A percentile compares a stretch with the other conserved stretches of the same genome.
Conservation (phyloP, 371 early-diverging fungal species). For the Mucor plumbeus region DNA sequence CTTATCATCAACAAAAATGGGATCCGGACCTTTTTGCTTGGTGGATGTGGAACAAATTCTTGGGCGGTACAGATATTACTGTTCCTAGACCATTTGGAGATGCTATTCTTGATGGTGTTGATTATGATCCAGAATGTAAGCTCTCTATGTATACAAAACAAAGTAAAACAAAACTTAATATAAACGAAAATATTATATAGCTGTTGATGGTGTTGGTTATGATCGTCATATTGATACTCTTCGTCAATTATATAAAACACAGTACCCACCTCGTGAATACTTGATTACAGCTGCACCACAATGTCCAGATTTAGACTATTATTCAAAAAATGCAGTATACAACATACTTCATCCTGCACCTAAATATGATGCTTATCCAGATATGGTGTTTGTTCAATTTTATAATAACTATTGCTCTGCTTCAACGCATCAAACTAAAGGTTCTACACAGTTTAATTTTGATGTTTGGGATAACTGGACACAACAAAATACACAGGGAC, state of each 20-base stretch:
- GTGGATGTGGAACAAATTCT: constrained; percentile 57
- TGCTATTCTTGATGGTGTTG: constrained; percentile 45
- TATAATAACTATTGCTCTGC: constrained; percentile 73
- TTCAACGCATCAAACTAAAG: constrained; percentile 36
- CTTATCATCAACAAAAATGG: constrained; percentile 37
- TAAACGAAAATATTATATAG: constrained; percentile 13
- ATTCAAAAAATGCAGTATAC: constrained; percentile 48
- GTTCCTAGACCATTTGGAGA: constrained; percentile 42
- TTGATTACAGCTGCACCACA: constrained; percentile 63
- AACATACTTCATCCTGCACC: constrained; percentile 44
- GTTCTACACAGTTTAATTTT: constrained; percentile 57
- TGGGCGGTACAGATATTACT: constrained; percentile 41
- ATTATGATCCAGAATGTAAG: constrained; percentile 60
- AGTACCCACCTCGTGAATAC: constrained; percentile 38
- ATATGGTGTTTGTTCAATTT: constrained; percentile 75
- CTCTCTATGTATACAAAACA: background rate
- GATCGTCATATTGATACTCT: constrained; percentile 38
- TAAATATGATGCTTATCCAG: constrained; percentile 47
- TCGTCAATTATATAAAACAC: constrained; percentile 45
- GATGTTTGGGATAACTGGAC: constrained; percentile 61
- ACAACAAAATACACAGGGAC: constrained; percentile 21
- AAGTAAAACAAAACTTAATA: too few species aligned
- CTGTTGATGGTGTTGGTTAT: constrained; percentile 29
- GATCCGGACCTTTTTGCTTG: constrained; percentile 52
- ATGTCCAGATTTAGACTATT: constrained; percentile 61